Evolutionary conservation across 352 stramenopile species (phyloP), one percentile per base, ranked within the genome.

Genomic region (Phytophthora aleatoria): DNA sequence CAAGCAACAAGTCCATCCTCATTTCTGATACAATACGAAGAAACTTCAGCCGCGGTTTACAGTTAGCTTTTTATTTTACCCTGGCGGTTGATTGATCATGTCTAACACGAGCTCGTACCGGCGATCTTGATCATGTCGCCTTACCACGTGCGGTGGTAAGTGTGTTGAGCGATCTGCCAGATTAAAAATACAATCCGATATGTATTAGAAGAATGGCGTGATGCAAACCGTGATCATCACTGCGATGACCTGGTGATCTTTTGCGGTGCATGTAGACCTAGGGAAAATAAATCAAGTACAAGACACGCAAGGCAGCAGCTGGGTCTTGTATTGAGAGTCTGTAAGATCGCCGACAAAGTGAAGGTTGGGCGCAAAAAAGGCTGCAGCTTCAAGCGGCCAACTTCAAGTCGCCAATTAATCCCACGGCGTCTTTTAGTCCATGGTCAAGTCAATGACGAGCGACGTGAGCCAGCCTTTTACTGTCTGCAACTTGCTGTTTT

Each of bases 241-340:
- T 0, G 11, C 12, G 35, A n/a, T 41, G 10, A n/a, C 35, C 35
- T 20, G 20, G 35, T 41, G 35, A 41, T 41, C 10, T 41, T 43
- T 20, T 20, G 20, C 20, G 20, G 20, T 20, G 20, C 20, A 20
- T 20, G 20, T 20, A 20, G 20, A 24, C 27, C 28, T 24, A 9
- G 16, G 55, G 55, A 43, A 61, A 65, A 71, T 71, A 71, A 71
- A 71, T 71, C 63, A 71, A 71, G 63, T 71, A 30, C 26, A 30
- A 48, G 26, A n/a, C 62, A 69, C 61, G 45, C 44, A 28, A 20
- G 20, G 10, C n/a, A 11, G 31, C 42, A 42, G 58, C 52, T 62
- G 61, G 20, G 20, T 20, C 20, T 20, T 20, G 20, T 20, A 20
- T 20, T 20, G 0, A 63, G 47, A 36, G 31, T 36, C 31, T 36